Conservation (phyloP, 2,329 filamentous ascomycete genomes). For the Cladorrhinum sp. region DNA sequence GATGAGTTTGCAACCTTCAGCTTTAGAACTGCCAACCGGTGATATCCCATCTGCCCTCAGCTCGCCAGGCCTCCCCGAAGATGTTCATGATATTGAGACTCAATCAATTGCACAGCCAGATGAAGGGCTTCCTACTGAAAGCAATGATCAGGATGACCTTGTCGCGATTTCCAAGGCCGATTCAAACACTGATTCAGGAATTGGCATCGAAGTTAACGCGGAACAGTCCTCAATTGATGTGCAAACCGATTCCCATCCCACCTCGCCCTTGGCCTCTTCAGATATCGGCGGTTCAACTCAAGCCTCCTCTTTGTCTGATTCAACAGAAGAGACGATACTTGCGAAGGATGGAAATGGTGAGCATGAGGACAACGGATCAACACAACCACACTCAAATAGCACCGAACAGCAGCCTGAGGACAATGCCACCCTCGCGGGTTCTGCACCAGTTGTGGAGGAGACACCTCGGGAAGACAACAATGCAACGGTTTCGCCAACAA, state of each 20-base stretch:
- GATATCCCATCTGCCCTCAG: constrained; percentile 28
- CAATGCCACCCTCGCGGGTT: neutral
- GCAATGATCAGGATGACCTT: constrained; percentile 32
- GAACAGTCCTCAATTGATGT: constrained; percentile 48
- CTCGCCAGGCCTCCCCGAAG: constrained; percentile 33
- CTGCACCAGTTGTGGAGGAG: neutral
- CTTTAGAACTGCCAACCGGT: constrained; percentile 25
- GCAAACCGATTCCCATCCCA: constrained; percentile 55
- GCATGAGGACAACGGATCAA: neutral
- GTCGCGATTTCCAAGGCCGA: constrained; percentile 33
- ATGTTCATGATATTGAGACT: constrained; percentile 34
- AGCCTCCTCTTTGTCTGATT: constrained; percentile 62
- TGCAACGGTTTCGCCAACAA: neutral
- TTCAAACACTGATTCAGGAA: constrained; percentile 51
- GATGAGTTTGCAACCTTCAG: constrained; percentile 34
- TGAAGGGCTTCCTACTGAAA: constrained; percentile 28
- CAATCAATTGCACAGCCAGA: constrained; percentile 24
- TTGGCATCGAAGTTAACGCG: constrained; percentile 49
- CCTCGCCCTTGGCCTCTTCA: constrained; percentile 53
- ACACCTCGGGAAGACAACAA: neutral
- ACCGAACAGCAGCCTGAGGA: neutral
- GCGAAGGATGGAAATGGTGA: constrained; percentile 34
- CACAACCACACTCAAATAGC: neutral
- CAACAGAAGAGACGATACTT: constrained; percentile 57
- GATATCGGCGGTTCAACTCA: constrained; percentile 59